Evolutionary conservation across 257 asterid species (phyloP).

Genomic region (Nicotiana knightiana): DNA sequence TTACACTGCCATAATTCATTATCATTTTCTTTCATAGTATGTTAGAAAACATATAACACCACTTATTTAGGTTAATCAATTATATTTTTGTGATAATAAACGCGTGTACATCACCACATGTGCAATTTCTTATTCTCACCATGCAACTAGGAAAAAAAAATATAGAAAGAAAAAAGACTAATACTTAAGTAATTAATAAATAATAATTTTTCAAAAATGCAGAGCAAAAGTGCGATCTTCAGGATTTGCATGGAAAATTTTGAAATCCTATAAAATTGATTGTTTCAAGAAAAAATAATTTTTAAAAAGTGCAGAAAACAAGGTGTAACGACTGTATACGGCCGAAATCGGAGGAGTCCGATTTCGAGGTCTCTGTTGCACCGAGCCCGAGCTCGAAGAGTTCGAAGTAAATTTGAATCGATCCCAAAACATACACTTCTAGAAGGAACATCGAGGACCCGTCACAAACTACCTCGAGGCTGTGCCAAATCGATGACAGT

Average conservation of each 20-base stretch:
- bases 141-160: not conserved
- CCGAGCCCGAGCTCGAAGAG: too few relatives aligned
- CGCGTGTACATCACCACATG: not conserved
- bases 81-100: not conserved
- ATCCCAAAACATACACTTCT: too few relatives aligned
- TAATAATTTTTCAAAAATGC: not conserved
- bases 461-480: too few relatives aligned
- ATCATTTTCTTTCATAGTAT: not conserved
- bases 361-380: too few relatives aligned
- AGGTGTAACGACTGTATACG: not conserved
- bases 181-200: too few relatives aligned
- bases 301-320: not conserved
- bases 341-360: too few relatives aligned
- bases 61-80: not conserved
- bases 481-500: too few relatives aligned
- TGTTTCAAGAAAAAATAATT: not conserved
- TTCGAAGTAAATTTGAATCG: too few relatives aligned
- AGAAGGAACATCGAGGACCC: too few relatives aligned
- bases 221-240: not conserved
- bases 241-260: not conserved
- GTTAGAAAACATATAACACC: not conserved
- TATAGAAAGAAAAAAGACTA: not conserved
- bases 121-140: not conserved
- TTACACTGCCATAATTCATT: too few relatives aligned
- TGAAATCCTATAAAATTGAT: not conserved